These are phyloP conservation scores for Fusarium paranaense DNA, from an alignment of 2,329 filamentous ascomycete genomes.

Conservation along the genomic window DNA sequence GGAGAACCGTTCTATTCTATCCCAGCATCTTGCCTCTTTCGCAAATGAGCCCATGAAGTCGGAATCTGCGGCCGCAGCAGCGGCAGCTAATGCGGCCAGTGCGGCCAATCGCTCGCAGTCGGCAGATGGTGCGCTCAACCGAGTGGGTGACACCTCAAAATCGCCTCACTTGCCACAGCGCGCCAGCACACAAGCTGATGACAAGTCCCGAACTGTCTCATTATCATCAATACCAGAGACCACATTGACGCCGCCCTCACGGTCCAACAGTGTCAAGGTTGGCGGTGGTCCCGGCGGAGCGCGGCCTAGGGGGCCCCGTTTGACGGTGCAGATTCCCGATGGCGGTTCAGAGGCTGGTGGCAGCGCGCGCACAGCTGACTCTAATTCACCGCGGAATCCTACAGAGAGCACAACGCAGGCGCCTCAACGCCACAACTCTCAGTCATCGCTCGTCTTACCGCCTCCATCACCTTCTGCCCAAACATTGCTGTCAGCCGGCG, in stretches of 20 bases:
- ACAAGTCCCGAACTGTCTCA: slow-evolving; percentile 61
- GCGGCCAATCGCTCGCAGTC: slow-evolving; percentile 68
- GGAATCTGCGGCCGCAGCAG: slow-evolving; percentile 48
- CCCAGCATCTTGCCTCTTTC: slow-evolving; percentile 81
- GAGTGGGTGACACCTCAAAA: slow-evolving; percentile 60
- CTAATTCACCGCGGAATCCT: slow-evolving; percentile 71
- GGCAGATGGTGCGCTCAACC: slow-evolving; percentile 69
- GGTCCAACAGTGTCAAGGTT: slow-evolving; percentile 80
- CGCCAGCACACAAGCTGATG: slow-evolving; percentile 60
- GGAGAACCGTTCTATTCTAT: slow-evolving; percentile 87
- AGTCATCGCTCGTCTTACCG: slow-evolving; percentile 82
- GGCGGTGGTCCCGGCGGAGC: slow-evolving; percentile 67
- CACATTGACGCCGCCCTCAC: slow-evolving; percentile 75
- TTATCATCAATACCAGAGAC: slow-evolving; percentile 74
- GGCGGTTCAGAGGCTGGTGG: slow-evolving; percentile 81
- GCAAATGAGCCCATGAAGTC: slow-evolving; percentile 62
- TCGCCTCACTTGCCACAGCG: slow-evolving; percentile 67
- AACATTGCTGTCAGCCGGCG: slow-evolving; percentile 88
- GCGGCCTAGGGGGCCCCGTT: slow-evolving; percentile 79
- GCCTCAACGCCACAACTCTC: slow-evolving; percentile 64
- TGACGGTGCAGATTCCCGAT: slow-evolving; percentile 95
- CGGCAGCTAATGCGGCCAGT: slow-evolving; percentile 40
- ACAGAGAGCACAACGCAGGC: slow-evolving; percentile 68
- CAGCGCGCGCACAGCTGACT: slow-evolving; percentile 76
- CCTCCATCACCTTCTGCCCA: slow-evolving; percentile 92